Evolutionary conservation across 1,139 yeast genomes (phyloP), one percentile per base, ranked within the genome.

Genomic region (Blastobotrys apis): DNA sequence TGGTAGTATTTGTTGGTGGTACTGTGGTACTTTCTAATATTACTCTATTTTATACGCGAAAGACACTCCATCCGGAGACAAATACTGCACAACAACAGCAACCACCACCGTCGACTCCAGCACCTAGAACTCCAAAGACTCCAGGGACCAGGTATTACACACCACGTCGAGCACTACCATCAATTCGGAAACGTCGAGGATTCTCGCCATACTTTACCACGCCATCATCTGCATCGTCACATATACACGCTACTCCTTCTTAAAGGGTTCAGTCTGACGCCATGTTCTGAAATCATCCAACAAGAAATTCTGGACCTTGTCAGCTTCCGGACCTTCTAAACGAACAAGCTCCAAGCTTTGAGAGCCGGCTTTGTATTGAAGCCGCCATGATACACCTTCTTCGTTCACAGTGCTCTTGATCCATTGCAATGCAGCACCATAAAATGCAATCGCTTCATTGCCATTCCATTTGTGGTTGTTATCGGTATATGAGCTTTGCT

Each of bases 391-490:
- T 43, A 64, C 71, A 2, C 66, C 53, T 31, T 69, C 73, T 13
- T 75, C 80, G 12, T 70, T 65, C 17, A 87, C 67, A 23, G 68
- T 70, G 20, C 71, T 72, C 40, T 68, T 66, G 16, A 88, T 61
- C 95, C 96, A 90, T 47, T 84, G 87, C 41, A 87, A 69, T 27
- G 82, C 76, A 0, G 94, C 90, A 4, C 90, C 92, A 62, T 86
- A 86, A 78, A 94, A 88, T 57, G 81, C 84, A 47, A 88, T 71
- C 3, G 94, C 82, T 50, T 80, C 84, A 61, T 81, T 75, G 53
- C 95, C 90, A 54, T 79, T 79, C 81, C 77, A 58, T 62, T 68
- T 51, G 56, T 63, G 51, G 49, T 62, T 54, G 45, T 49, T 56
- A 47, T 47, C 53, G 54, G 61, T 58, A 51, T 34, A 53, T 43